These are phyloP conservation scores for Eutrema heterophyllum DNA, from an alignment of 345 rosid species.

Conservation along the genomic window DNA sequence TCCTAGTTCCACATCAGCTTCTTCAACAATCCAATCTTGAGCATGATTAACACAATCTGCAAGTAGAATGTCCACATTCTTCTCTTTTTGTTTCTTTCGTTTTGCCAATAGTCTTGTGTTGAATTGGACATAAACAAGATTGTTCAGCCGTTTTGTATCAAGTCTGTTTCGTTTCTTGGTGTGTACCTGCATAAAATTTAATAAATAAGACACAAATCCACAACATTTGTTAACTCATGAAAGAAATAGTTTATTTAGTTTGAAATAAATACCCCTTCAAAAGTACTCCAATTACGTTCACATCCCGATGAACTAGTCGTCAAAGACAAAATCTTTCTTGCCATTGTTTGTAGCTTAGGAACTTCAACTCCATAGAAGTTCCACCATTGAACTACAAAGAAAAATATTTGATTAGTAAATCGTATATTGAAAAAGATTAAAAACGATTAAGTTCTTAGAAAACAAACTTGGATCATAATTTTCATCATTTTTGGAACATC, in stretches of 20 bases:
- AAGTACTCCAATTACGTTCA: neutral
- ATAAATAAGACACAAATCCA: neutral
- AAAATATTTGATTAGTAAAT: neutral
- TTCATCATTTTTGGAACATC: neutral
- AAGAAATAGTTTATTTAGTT: neutral
- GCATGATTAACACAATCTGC: no score
- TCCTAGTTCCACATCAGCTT: no score
- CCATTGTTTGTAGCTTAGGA: neutral
- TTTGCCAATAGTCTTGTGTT: no score
- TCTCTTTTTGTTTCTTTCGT: no score
- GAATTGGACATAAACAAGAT: no score
- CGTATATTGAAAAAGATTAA: neutral
- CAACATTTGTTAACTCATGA: no score
- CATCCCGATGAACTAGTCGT: neutral
- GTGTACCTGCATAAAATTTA: neutral
- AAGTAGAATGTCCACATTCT: no score
- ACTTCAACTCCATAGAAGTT: neutral
- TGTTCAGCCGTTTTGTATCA: no score
- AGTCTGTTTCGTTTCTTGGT: neutral
- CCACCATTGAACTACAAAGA: slow-evolving; percentile 5
- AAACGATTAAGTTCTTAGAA: neutral
- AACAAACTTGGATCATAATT: neutral
- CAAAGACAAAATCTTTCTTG: neutral
- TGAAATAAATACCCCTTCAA: neutral
- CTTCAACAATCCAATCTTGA: no score